These are phyloP conservation scores for Talaromyces stipitatus DNA, from an alignment of 495 filamentous ascomycete species.

Conservation along the genomic window DNA sequence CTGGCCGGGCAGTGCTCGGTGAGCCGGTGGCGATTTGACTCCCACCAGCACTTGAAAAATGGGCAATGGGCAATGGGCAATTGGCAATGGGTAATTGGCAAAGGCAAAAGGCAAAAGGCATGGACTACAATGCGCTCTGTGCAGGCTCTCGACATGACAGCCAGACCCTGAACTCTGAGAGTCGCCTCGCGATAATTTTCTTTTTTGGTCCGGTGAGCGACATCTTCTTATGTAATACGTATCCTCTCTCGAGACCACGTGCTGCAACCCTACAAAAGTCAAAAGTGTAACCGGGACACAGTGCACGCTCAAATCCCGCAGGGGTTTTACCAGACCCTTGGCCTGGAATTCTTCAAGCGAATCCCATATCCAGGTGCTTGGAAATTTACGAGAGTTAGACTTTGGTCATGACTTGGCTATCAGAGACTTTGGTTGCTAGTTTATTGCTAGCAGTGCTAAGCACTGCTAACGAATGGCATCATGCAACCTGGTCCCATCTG, in stretches of 20 bases:
- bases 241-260: not conserved
- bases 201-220: not conserved
- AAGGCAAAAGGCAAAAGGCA: too few relatives aligned
- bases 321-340: not conserved
- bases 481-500: not conserved
- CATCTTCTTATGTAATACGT: not conserved
- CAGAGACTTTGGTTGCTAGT: not conserved
- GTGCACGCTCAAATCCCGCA: not conserved
- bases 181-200: not conserved
- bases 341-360: not conserved
- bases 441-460: not conserved
- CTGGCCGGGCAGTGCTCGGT: too few relatives aligned
- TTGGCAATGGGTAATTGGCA: too few relatives aligned
- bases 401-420: not conserved
- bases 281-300: not conserved
- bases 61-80: too few relatives aligned
- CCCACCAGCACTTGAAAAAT: too few relatives aligned
- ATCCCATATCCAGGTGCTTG: not conserved
- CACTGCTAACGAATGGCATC: not conserved
- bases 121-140: too few relatives aligned
- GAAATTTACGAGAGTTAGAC: not conserved
- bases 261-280: not conserved
- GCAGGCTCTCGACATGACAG: too few relatives aligned
- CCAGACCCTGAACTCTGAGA: not conserved
- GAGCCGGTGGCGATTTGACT: too few relatives aligned